phyloP scores from a whole-genome alignment of 2,329 filamentous ascomycete species.

The Fusarium torreyae region DNA sequence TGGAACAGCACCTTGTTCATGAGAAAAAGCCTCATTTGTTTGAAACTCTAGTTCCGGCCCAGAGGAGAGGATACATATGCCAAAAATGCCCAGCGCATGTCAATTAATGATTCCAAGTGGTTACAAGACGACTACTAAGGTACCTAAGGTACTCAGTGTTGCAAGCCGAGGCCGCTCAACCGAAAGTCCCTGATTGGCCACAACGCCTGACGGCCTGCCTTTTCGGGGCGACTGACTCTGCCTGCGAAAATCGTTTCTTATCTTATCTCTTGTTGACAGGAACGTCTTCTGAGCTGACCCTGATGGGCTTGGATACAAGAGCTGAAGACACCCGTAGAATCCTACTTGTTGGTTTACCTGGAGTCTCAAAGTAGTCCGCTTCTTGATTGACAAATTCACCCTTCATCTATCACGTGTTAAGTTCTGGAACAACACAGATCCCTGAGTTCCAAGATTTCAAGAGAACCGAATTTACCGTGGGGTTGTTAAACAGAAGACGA shows the following conservation, averaged over 20 bases:
- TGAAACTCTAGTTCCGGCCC: background rate
- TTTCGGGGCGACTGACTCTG: constrained; percentile 27
- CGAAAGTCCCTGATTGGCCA: constrained; percentile 36
- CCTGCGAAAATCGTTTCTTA: constrained; percentile 3
- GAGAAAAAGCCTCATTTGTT: background rate
- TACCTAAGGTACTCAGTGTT: constrained; percentile 8
- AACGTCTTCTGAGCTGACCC: background rate
- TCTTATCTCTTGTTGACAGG: constrained; percentile 9
- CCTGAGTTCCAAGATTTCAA: no score
- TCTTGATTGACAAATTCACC: no score
- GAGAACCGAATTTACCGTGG: no score
- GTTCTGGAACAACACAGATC: no score
- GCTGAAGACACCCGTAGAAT: no score
- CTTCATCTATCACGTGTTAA: no score
- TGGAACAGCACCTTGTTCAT: no score
- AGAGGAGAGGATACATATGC: background rate
- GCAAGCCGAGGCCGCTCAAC: constrained; percentile 29
- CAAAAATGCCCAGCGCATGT: background rate
- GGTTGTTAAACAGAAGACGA: background rate
- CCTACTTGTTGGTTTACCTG: no score
- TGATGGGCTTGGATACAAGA: no score
- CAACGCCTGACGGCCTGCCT: constrained; percentile 29
- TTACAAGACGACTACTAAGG: constrained; percentile 5
- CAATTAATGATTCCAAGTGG: background rate
- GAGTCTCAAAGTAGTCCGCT: no score